Conservation (phyloP, 148 eudicot species). For the Camellia lanceoleosa region DNA sequence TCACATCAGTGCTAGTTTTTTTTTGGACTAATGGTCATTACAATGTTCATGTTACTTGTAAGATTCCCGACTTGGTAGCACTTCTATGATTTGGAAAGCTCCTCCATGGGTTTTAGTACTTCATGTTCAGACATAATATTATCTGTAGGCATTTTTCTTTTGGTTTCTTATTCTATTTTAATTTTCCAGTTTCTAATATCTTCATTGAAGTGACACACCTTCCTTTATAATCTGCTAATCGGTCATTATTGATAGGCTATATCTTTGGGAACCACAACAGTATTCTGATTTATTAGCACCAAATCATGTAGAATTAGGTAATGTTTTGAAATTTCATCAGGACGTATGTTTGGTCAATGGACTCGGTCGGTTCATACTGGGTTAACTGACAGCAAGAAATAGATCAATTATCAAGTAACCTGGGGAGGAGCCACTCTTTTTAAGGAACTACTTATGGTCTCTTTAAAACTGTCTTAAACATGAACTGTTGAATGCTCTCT, state of each 20-base stretch:
- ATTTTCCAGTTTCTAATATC: neutral
- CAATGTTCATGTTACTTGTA: neutral
- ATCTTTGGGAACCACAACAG: neutral
- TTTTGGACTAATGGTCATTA: neutral
- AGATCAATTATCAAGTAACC: neutral
- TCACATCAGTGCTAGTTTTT: too few species aligned
- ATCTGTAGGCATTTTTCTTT: too few species aligned
- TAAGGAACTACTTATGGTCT: neutral
- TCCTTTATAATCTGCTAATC: neutral
- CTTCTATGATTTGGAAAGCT: neutral
- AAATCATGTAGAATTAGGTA: neutral
- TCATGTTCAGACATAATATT: neutral
- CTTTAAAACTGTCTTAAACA: too few species aligned
- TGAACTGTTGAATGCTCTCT: too few species aligned
- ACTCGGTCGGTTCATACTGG: neutral
- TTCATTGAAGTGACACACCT: neutral
- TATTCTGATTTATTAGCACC: neutral
- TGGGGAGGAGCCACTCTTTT: neutral
- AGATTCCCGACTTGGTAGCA: neutral
- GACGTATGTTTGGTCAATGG: neutral
- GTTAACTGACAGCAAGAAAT: neutral
- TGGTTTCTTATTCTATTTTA: neutral
- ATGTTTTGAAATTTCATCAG: neutral
- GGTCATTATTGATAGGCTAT: neutral
- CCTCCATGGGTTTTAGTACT: neutral